Base-by-base conservation (phyloP, 352 stramenopile species). In the Globisporangium parvum region DNA sequence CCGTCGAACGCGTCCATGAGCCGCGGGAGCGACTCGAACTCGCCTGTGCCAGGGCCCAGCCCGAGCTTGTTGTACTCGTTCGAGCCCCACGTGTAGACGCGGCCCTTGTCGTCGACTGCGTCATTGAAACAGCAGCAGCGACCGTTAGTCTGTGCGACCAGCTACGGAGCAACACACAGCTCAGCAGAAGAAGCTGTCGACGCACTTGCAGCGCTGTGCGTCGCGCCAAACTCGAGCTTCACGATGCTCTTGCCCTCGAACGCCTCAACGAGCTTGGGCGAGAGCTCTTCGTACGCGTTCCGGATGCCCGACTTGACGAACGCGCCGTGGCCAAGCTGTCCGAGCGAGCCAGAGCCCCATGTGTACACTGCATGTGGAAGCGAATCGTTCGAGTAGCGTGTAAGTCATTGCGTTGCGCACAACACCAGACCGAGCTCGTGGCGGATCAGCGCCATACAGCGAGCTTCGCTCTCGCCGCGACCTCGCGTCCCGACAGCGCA, bases 11-110 rank as follows among this genome's bases (percentile, higher is more conserved):
- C 74, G 47, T 88, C 81, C 31, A 91, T 77, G n/a, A 89, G 56
- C 1, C 64, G 71, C 18, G 82, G 85, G 14, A 81, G 47, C 18
- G 60, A 46, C 59, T 86, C 73, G 54, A 78, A 79, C 28, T 90
- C 79, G 15, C 67, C 71, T 15, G 65, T 52, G 53, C 41, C 70
- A 2, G 66, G 59, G 18, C 77, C 77, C 1, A 87, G 63, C 3
- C 85, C 85, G 40, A 94, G 70, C 59, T 94, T 89, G 59, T 79
- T 85, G 66, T 96, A 91, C 60, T 98, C 85, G 66, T 97, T 97
- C 28, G 85, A 88, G 26, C 91, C 91, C 85, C 85, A 94, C 56
- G 69, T 77, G 63, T 85, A 91, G 42, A 94, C 65, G 21, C 73
- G 76, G 2, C 85, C 85, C 20, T 73, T 58, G 26, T 76, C 76